Conservation (phyloP, 139 green algal species). For the Auxenochlorella pyrenoidosa region DNA sequence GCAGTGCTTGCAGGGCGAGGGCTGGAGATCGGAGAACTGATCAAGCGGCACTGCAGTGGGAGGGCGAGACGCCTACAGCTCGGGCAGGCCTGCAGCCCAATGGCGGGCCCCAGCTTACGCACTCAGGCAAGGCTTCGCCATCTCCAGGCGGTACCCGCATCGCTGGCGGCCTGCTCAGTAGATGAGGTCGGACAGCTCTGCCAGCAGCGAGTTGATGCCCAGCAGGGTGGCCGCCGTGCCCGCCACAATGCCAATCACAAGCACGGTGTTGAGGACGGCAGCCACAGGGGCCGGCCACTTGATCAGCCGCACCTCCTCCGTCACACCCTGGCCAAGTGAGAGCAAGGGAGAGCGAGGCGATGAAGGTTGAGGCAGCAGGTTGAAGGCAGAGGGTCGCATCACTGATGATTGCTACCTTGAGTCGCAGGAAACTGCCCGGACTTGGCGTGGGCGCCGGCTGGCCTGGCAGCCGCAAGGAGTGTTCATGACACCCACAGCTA, state of each 20-base stretch:
- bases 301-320: slow-evolving; percentile 70
- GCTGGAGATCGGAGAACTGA: too few relatives aligned
- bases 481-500: too few relatives aligned
- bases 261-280: slow-evolving; percentile 61
- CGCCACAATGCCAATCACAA: slow-evolving; percentile 68
- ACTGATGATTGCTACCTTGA: too few relatives aligned
- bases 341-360: neutral
- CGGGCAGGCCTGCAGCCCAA: too few relatives aligned
- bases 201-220: slow-evolving; percentile 58
- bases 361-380: too few relatives aligned
- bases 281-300: slow-evolving; percentile 60
- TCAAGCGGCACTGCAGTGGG: neutral
- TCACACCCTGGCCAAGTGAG: slow-evolving; percentile 48
- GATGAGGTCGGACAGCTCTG: slow-evolving; percentile 49
- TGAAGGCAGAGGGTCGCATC: too few relatives aligned
- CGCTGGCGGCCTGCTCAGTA: slow-evolving; percentile 19
- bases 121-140: too few relatives aligned
- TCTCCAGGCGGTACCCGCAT: too few relatives aligned
- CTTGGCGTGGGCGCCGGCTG: neutral
- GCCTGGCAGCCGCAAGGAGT: neutral
- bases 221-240: slow-evolving; percentile 57
- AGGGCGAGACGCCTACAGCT: neutral
- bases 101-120: too few relatives aligned
- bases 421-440: neutral
- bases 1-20: too few relatives aligned